A percentile compares a stretch with the other conserved stretches of the same genome.
Evolutionary conservation across 192 early-diverging fungal genomes (phyloP).

Genomic region (Entophlyctis luteolus): DNA sequence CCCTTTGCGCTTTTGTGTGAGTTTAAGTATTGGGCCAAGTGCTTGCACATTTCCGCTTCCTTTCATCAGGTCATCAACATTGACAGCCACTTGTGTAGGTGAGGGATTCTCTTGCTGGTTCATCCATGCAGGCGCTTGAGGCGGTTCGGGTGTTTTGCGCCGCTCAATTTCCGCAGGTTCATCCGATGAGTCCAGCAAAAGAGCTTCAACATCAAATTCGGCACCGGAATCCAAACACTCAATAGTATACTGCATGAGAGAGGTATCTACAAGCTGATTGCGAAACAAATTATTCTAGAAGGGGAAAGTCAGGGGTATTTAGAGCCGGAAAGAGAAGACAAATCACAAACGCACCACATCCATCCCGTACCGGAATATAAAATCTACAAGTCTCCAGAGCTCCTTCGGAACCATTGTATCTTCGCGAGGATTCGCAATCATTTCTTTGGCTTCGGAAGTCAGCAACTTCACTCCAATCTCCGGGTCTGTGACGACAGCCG

Average conservation of each 20-base stretch:
- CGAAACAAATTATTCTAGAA: slow-evolving; percentile 64
- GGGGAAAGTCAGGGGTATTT: neutral
- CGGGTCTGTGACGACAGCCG: no score
- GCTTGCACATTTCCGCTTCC: neutral
- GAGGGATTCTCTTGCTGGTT: neutral
- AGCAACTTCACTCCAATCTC: slow-evolving; percentile 3
- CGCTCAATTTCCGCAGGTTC: slow-evolving; percentile 2
- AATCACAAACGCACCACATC: slow-evolving; percentile 54
- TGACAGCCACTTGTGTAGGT: neutral
- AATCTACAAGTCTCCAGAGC: slow-evolving; percentile 67
- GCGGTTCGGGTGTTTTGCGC: neutral
- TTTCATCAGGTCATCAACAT: slow-evolving; percentile 8
- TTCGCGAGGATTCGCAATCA: slow-evolving; percentile 19
- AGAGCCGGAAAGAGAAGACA: neutral
- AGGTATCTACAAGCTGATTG: slow-evolving; percentile 58
- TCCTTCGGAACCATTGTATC: slow-evolving; percentile 54
- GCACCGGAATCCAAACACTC: slow-evolving; percentile 78
- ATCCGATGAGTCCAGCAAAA: slow-evolving; percentile 23
- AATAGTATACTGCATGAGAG: slow-evolving; percentile 60
- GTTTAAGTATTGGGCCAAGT: neutral
- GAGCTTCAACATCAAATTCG: slow-evolving; percentile 54
- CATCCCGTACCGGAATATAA: slow-evolving; percentile 64
- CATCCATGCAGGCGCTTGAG: neutral
- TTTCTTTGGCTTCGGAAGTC: neutral
- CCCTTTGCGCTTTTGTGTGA: slow-evolving; percentile 15